Conservation (phyloP, 2,329 filamentous ascomycete genomes). For the Paramyrothecium sp. region DNA sequence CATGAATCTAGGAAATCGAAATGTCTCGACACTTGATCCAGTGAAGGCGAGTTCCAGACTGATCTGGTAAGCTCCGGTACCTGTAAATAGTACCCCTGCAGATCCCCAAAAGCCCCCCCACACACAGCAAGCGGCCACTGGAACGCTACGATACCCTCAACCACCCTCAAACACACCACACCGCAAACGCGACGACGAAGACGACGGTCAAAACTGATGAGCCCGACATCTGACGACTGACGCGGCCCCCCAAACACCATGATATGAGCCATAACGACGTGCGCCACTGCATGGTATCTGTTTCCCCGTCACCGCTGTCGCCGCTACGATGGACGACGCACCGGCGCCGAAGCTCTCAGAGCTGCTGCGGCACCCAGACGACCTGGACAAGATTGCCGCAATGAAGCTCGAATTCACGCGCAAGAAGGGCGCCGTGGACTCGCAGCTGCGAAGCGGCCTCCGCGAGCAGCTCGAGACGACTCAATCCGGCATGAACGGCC, state of each 20-base stretch:
- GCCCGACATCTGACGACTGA: background rate
- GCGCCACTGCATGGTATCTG: background rate
- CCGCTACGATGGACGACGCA: constrained; percentile 49
- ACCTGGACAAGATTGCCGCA: constrained; percentile 90
- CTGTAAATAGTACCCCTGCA: no score
- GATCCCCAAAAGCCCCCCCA: no score
- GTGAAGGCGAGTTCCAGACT: no score
- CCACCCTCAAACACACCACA: background rate
- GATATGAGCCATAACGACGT: constrained; percentile 12
- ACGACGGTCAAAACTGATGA: no score
- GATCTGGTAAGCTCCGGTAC: no score
- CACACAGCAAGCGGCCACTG: background rate
- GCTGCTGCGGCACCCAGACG: constrained; percentile 90
- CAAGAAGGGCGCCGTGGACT: constrained; percentile 90
- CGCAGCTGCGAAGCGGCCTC: constrained; percentile 82
- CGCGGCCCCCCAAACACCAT: constrained; percentile 9
- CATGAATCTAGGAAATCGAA: no score
- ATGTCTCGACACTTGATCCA: no score
- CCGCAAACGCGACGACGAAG: background rate
- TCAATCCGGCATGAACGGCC: constrained; percentile 85
- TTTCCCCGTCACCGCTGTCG: background rate
- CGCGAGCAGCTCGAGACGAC: constrained; percentile 93
- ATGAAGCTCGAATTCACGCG: constrained; percentile 91
- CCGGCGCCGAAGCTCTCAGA: constrained; percentile 81
- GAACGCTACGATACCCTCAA: background rate